Conservation (phyloP, 768 basidiomycete genomes). For the Gloeostereum incarnatum region DNA sequence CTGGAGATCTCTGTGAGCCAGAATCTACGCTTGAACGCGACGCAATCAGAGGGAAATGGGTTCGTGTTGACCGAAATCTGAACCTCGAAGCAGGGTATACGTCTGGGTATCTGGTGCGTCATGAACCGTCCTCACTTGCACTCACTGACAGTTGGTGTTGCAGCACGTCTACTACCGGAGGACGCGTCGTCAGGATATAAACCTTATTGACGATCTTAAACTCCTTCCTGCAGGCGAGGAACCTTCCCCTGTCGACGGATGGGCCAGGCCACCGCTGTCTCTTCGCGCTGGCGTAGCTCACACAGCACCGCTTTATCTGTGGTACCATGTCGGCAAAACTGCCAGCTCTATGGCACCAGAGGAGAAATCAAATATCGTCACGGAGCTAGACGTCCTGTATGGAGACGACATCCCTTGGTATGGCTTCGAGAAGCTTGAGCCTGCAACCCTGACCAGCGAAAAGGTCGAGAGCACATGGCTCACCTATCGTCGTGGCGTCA, state of each 20-base stretch:
- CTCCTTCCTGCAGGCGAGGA: constrained; percentile 50
- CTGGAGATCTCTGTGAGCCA: constrained; percentile 58
- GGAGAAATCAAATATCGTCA: constrained; percentile 60
- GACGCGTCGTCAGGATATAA: constrained; percentile 72
- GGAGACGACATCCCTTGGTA: constrained; percentile 82
- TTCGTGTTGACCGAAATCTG: constrained; percentile 74
- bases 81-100: constrained; percentile 53
- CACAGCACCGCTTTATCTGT: constrained; percentile 54
- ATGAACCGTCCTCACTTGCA: neutral
- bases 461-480: constrained; percentile 48
- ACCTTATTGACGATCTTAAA: constrained; percentile 65
- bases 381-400: constrained; percentile 86
- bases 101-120: constrained; percentile 47
- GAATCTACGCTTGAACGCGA: constrained; percentile 62
- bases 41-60: constrained; percentile 81
- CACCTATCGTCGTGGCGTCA: constrained; percentile 65
- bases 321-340: constrained; percentile 71
- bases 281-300: constrained; percentile 54
- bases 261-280: constrained; percentile 58
- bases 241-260: constrained; percentile 39
- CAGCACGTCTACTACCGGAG: constrained; percentile 76
- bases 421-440: constrained; percentile 70
- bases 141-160: constrained; percentile 1
- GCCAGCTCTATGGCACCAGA: constrained; percentile 47
- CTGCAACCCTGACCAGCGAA: constrained; percentile 39